These are phyloP conservation scores for Tuber aestivum DNA, from an alignment of 495 filamentous ascomycete genomes.

Conservation along the genomic window DNA sequence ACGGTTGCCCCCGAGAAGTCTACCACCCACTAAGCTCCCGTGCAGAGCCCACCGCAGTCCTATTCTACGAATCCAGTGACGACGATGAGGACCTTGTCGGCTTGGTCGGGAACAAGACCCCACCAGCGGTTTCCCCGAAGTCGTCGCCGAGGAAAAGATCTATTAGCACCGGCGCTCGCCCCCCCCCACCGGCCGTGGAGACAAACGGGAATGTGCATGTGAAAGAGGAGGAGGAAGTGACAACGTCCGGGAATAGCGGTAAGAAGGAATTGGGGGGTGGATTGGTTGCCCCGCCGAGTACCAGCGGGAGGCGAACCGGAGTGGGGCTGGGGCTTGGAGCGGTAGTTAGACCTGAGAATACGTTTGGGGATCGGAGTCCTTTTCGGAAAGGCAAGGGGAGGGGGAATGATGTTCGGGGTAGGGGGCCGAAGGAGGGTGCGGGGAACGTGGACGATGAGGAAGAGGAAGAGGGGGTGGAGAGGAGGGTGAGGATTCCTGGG, in stretches of 20 bases:
- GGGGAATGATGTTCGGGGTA: neutral
- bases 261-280: neutral
- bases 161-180: neutral
- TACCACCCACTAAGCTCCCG: constrained; percentile 38
- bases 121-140: neutral
- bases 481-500: neutral
- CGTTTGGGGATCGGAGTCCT: constrained; percentile 1
- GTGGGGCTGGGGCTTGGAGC: neutral
- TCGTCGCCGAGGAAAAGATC: constrained; percentile 9
- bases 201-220: neutral
- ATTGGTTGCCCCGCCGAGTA: neutral
- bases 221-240: neutral
- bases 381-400: neutral
- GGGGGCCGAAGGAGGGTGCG: neutral
- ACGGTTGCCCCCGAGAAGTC: constrained; percentile 41
- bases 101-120: constrained; percentile 17
- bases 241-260: neutral
- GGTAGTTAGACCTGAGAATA: neutral
- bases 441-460: neutral
- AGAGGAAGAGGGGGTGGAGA: neutral
- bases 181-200: neutral
- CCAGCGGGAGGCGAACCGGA: neutral
- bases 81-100: constrained; percentile 29
- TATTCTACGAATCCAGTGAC: constrained; percentile 36
- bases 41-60: constrained; percentile 34